These are phyloP conservation scores for Aspergillus neoniger DNA, from an alignment of 2,329 filamentous ascomycete species.

Conservation along the genomic window DNA sequence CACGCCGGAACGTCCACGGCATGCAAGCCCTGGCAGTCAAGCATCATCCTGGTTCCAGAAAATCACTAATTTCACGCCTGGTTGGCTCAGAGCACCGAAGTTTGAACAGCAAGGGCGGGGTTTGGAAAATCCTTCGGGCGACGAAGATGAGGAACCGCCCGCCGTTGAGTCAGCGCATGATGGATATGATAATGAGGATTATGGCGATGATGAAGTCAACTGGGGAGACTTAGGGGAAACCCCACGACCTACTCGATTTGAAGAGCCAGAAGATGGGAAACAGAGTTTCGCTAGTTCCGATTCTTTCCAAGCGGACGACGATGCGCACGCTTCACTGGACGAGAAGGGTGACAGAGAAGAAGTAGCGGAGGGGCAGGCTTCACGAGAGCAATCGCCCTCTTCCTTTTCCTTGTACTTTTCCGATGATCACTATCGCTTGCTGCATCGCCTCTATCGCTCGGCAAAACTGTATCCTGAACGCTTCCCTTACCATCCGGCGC, in stretches of 20 bases:
- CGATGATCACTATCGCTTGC: slow-evolving; percentile 42
- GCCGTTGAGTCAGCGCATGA: slow-evolving; percentile 5
- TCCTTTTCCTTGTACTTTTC: slow-evolving; percentile 45
- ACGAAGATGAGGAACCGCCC: slow-evolving; percentile 21
- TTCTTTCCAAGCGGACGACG: slow-evolving; percentile 13
- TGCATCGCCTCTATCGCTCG: slow-evolving; percentile 42
- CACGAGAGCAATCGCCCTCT: slow-evolving; percentile 28
- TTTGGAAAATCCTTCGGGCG: slow-evolving; percentile 15
- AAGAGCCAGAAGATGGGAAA: slow-evolving; percentile 9
- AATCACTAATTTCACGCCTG: slow-evolving; percentile 37
- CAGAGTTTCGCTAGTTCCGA: slow-evolving; percentile 8
- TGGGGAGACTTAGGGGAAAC: slow-evolving; percentile 19
- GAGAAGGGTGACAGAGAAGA: slow-evolving; percentile 12
- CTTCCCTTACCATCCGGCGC: slow-evolving; percentile 40
- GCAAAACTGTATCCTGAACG: slow-evolving; percentile 41
- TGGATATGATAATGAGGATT: background rate
- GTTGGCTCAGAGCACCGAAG: slow-evolving; percentile 38
- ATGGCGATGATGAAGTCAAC: slow-evolving; percentile 11
- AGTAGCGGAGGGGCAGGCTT: slow-evolving; percentile 14
- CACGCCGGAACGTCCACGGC: slow-evolving; percentile 27
- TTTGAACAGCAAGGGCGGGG: slow-evolving; percentile 16
- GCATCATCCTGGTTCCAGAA: slow-evolving; percentile 42
- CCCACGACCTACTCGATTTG: slow-evolving; percentile 10
- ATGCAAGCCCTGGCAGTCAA: slow-evolving; percentile 20
- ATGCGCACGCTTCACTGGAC: slow-evolving; percentile 10